Percentiles rank a stretch among this genome's conserved stretches.
These are phyloP conservation scores for Oryza brachyantha DNA, from an alignment of 176 grass and related monocot species.

Conservation along the genomic window DNA sequence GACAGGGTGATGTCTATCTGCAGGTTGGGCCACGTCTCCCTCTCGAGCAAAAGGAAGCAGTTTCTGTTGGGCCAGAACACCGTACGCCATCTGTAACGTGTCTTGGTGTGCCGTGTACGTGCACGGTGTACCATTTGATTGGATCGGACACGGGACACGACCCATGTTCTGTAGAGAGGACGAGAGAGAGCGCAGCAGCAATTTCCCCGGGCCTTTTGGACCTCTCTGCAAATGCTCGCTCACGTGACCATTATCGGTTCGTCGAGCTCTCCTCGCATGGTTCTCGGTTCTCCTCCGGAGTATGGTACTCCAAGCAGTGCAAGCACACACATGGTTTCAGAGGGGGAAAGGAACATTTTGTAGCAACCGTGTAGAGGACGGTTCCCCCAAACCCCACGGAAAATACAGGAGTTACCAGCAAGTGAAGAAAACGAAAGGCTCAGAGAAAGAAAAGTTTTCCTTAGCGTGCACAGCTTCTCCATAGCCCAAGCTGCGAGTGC, in stretches of 20 bases:
- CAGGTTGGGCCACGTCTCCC: no score
- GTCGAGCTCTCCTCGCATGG: background rate
- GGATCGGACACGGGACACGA: background rate
- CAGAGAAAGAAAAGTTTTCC: background rate
- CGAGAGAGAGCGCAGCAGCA: background rate
- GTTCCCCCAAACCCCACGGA: background rate
- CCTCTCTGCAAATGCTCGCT: background rate
- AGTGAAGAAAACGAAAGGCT: conserved; percentile 26
- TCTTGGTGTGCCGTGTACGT: background rate
- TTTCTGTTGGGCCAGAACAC: background rate
- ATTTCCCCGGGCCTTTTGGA: background rate
- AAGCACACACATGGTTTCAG: background rate
- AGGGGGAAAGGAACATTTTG: background rate
- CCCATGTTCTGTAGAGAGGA: background rate
- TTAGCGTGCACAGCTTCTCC: conserved; percentile 31
- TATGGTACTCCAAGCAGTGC: no score
- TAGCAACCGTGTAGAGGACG: background rate
- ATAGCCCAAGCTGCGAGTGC: no score
- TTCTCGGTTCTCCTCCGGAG: background rate
- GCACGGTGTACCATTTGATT: background rate
- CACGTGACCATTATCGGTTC: background rate
- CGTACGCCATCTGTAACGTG: background rate
- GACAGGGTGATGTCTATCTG: background rate
- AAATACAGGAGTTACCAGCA: conserved; percentile 9
- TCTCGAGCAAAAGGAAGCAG: no score